A percentile compares a stretch with the other conserved stretches of the same genome.
phyloP scores from a whole-genome alignment of 805 yeast species.

The Wickerhamomyces subpelliculosus region DNA sequence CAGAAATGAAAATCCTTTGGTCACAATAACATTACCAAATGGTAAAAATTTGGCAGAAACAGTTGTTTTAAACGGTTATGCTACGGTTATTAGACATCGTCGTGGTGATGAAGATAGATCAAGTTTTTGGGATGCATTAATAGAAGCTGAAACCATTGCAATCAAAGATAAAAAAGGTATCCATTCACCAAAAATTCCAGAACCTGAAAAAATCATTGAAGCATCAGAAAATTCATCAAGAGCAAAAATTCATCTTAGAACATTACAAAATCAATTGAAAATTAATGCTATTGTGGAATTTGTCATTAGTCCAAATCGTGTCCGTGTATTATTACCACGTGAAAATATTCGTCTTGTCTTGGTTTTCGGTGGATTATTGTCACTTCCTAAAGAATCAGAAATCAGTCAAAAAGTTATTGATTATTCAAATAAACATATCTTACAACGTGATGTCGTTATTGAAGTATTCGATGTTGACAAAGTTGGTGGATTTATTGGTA shows the following conservation, averaged over 20 bases:
- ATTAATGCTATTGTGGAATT: conserved; percentile 68
- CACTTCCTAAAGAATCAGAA: conserved; percentile 28
- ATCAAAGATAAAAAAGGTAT: conserved; percentile 53
- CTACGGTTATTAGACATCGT: conserved; percentile 72
- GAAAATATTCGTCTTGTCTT: conserved; percentile 65
- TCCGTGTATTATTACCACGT: conserved; percentile 58
- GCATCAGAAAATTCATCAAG: conserved; percentile 70
- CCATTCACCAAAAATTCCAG: conserved; percentile 45
- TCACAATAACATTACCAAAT: conserved; percentile 45
- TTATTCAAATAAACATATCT: conserved; percentile 44
- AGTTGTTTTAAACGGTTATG: conserved; percentile 61
- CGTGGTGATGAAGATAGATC: conserved; percentile 68
- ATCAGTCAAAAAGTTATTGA: conserved; percentile 45
- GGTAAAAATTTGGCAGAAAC: conserved; percentile 54
- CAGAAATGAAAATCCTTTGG: conserved; percentile 65
- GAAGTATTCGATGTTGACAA: conserved; percentile 67
- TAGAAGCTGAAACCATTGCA: conserved; percentile 63
- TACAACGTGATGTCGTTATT: conserved; percentile 70
- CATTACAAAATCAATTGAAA: conserved; percentile 58
- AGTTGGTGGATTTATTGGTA: conserved; percentile 77
- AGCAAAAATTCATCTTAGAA: conserved; percentile 67
- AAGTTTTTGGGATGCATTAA: conserved; percentile 66
- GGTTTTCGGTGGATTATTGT: conserved; percentile 68
- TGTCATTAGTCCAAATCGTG: conserved; percentile 61
- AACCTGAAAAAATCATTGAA: conserved; percentile 61